Conservation (phyloP, 805 yeast species). For the Spencermartinsiella europaea region DNA sequence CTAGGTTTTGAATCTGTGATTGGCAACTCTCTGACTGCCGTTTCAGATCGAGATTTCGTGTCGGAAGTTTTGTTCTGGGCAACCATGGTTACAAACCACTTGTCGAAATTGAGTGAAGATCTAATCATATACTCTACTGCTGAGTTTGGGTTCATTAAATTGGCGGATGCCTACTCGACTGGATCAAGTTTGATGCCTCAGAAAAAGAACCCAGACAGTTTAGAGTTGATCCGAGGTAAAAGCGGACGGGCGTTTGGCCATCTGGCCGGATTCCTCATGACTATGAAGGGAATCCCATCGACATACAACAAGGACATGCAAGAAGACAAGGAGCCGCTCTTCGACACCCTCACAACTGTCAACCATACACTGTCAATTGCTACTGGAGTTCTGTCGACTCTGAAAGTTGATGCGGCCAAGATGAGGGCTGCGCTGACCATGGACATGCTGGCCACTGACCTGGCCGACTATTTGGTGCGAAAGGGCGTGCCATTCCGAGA, state of each 20-base stretch:
- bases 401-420: constrained; percentile 60
- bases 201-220: constrained; percentile 95
- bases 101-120: constrained; percentile 92
- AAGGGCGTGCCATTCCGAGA: constrained; percentile 99
- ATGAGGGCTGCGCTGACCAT: constrained; percentile 90
- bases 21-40: constrained; percentile 96
- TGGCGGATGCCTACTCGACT: constrained; percentile 97
- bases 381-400: constrained; percentile 92
- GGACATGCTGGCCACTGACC: constrained; percentile 99
- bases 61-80: constrained; percentile 96
- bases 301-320: constrained; percentile 98
- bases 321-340: constrained; percentile 98
- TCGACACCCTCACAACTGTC: constrained; percentile 83
- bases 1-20: constrained; percentile 80
- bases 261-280: constrained; percentile 92
- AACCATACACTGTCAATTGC: constrained; percentile 93
- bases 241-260: constrained; percentile 97
- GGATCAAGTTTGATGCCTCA: constrained; percentile 99
- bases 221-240: constrained; percentile 93
- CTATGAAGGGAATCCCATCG: constrained; percentile 94
- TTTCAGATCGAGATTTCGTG: constrained; percentile 95
- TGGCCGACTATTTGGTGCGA: constrained; percentile 95
- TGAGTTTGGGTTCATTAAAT: constrained; percentile 89
- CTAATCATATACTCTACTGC: constrained; percentile 94
- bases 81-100: constrained; percentile 88